Evolutionary conservation across 139 green algal species (phyloP), one percentile per base, ranked within the genome.

Genomic region (Picochlorum costavermella): DNA sequence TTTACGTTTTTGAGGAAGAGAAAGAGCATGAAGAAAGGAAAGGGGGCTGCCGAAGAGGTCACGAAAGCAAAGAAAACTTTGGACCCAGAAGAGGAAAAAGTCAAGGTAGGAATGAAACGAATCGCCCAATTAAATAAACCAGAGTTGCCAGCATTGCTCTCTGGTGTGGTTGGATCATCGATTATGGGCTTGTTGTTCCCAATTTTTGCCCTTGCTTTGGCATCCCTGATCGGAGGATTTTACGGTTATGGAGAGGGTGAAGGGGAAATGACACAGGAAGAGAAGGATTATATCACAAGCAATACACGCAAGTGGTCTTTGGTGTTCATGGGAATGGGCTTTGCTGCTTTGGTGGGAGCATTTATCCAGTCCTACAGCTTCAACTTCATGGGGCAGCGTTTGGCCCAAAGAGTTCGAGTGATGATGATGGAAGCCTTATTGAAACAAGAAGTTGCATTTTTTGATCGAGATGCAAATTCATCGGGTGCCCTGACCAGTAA

Each of bases 271-370:
- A 56, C 69, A 40, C 45, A 9, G 12, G 45, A 68, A 16, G 74
- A 40, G 33, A 40, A 40, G 33, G 33, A 40, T 40, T 40, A 40
- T 40, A 40, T 40, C 33, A 40, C 33, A 40, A 40, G 33, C 33
- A 40, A 40, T 40, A 40, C 71, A 9, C 59, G 29, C 8, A 81
- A 78, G 61, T 88, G 81, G 74, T 73, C 50, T 50, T 66, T 76
- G 23, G 76, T 87, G 28, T 91, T 92, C 63, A 75, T 80, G 36
- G 70, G 75, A 23, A 80, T 91, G 12, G 86, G 77, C 0, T 56
- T 69, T 2, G 78, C 56, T 8, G 61, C 71, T 12, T 57, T 91
- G n/a, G 20, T 86, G 0, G 20, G 57, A 0, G 44, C 13, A 4
- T 36, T 70, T 2, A 6, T 76, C 46, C 78, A 82, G 78, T 55